phyloP scores from a whole-genome alignment of 2,329 filamentous ascomycete species.

The Aspergillus versicolor region DNA sequence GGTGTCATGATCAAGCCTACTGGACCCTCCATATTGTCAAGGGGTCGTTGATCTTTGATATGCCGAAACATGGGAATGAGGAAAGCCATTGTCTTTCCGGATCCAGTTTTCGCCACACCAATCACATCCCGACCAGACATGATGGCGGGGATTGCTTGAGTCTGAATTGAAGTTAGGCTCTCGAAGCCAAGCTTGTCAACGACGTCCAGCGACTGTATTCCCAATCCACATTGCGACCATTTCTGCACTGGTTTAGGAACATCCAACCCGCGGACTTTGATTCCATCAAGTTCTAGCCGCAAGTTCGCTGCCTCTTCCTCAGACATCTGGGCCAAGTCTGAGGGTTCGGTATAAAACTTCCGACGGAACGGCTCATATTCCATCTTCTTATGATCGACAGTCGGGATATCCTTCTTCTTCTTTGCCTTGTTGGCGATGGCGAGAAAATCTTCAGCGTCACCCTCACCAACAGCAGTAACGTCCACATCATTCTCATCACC shows the following conservation, averaged over 20 bases:
- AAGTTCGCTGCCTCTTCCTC: conserved; percentile 80
- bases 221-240: conserved; percentile 93
- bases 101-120: conserved; percentile 95
- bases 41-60: conserved; percentile 85
- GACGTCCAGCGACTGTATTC: conserved; percentile 81
- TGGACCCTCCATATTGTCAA: conserved; percentile 82
- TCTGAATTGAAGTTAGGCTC: conserved; percentile 88
- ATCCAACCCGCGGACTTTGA: conserved; percentile 86
- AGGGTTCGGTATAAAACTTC: conserved; percentile 90
- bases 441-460: conserved; percentile 63
- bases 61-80: conserved; percentile 96
- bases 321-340: conserved; percentile 77
- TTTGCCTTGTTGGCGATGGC: conserved; percentile 64
- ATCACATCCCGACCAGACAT: conserved; percentile 97
- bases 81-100: conserved; percentile 95
- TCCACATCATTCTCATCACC: conserved; percentile 76
- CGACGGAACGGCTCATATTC: conserved; percentile 85
- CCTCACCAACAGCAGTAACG: conserved; percentile 60
- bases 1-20: conserved; percentile 89
- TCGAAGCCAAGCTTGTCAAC: conserved; percentile 80
- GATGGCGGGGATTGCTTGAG: conserved; percentile 89
- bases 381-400: conserved; percentile 81
- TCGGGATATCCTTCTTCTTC: conserved; percentile 95
- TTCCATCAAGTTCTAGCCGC: conserved; percentile 85
- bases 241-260: conserved; percentile 92